A percentile compares a stretch with the other conserved stretches of the same genome.
These are phyloP conservation scores for Diaporthe australafricana DNA, from an alignment of 2,329 filamentous ascomycete genomes.

Conservation along the genomic window DNA sequence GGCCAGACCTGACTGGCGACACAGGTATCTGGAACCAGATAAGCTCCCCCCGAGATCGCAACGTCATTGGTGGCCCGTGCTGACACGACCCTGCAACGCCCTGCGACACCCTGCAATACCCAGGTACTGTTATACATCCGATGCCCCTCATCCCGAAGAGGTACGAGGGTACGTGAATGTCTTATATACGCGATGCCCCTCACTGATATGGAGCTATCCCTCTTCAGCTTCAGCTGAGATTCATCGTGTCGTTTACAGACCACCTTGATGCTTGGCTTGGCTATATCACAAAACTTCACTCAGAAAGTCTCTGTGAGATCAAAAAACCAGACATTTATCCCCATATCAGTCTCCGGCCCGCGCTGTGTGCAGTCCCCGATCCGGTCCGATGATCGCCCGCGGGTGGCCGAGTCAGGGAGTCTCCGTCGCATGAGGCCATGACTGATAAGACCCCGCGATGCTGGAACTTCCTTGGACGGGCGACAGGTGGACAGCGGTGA, in stretches of 20 bases:
- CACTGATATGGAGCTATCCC: constrained; percentile 17
- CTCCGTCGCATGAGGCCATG: neutral
- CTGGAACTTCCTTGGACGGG: constrained; percentile 3
- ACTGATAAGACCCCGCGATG: constrained; percentile 32
- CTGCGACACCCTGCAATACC: neutral
- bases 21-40: neutral
- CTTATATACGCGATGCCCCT: constrained; percentile 16
- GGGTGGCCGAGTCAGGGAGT: constrained; percentile 18
- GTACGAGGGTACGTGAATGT: constrained; percentile 1
- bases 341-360: neutral
- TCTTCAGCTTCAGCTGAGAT: neutral
- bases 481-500: neutral
- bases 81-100: neutral
- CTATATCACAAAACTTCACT: neutral
- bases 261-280: neutral
- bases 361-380: constrained; percentile 13
- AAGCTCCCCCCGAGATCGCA: constrained; percentile 21
- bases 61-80: constrained; percentile 23
- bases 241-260: neutral
- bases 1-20: neutral
- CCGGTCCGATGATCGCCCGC: constrained; percentile 19
- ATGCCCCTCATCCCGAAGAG: neutral
- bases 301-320: neutral
- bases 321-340: neutral
- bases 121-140: neutral